A percentile compares a stretch with the other conserved stretches of the same genome.
These are phyloP conservation scores for Thermoascus crustaceus DNA, from an alignment of 2,329 filamentous ascomycete species.

Conservation along the genomic window DNA sequence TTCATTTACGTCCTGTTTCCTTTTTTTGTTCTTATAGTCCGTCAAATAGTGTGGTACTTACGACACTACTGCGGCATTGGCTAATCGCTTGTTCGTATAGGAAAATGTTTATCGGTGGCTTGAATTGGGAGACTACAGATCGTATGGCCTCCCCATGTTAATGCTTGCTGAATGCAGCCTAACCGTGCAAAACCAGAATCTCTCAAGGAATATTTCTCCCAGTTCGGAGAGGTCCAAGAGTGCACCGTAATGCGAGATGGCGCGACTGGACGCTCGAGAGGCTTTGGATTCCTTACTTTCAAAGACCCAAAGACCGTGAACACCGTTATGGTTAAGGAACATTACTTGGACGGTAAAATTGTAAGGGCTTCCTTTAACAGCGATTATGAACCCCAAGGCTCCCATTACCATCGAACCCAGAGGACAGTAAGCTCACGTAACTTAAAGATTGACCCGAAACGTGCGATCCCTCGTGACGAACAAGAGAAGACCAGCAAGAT, in stretches of 20 bases:
- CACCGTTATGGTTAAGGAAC: conserved; percentile 99
- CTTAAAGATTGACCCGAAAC: conserved; percentile 86
- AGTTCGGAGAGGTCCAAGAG: conserved; percentile 94
- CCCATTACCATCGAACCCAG: conserved; percentile 2
- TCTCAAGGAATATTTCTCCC: conserved; percentile 90
- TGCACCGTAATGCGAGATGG: conserved; percentile 99
- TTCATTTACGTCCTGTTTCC: background rate
- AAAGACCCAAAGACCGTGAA: conserved; percentile 97
- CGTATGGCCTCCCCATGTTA: conserved; percentile 52
- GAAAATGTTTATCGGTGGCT: conserved; percentile 98
- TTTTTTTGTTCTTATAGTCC: background rate
- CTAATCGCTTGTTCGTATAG: conserved; percentile 46
- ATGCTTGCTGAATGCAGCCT: conserved; percentile 14
- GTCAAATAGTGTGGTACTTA: background rate
- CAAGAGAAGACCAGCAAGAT: conserved; percentile 99
- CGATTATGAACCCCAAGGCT: background rate
- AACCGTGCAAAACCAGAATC: conserved; percentile 58
- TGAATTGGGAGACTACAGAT: conserved; percentile 99
- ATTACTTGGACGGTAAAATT: conserved; percentile 96
- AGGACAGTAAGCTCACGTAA: conserved; percentile 16
- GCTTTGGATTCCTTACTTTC: conserved; percentile 96
- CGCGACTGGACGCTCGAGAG: conserved; percentile 82
- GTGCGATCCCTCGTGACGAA: conserved; percentile 92
- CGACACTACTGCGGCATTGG: conserved; percentile 9
- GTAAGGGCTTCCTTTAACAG: conserved; percentile 48